Base-by-base conservation (phyloP, 164 flowering plant species). In the Aristolochia californica region DNA sequence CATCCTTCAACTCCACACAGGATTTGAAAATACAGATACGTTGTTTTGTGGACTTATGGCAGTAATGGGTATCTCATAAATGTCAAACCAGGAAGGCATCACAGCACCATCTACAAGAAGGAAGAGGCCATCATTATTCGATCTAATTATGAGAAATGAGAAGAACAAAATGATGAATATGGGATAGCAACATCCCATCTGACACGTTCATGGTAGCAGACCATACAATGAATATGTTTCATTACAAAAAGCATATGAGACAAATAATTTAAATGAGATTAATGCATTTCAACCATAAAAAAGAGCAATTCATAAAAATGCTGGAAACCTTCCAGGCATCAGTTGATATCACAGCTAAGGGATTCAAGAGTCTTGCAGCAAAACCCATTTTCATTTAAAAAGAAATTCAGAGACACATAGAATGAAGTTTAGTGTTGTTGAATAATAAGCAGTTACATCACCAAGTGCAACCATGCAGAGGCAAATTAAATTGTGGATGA, bases 51-150 rank as follows among this genome's bases (percentile, higher is more conserved):
- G 27, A 52, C n/a, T 24, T 75, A 88, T 91, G 62, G 86, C 82
- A 44, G 91, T 75, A 20, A 93, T 70, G 12, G 98, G 98, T 65
- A 88, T 81, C 81, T 93, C 95, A 45, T 71, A 81, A 57, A 88
- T 76, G 76, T 93, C 97, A 78, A 88, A 93, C 98, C 98, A 93
- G 8, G 98, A 93, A 68, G 94, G 95, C 97, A 93, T 93, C 48
- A 80, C 75, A 60, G 77, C 64, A 61, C 95, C 98, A 81, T 78
- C 98, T 91, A 60, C 72, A 85, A 61, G 55, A 24, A 62, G 60
- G 68, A 72, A 34, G 23, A 30, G 62, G 53, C 44, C 38, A 55
- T 50, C 17, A 57, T 24, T 21, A 27, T 16, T n/a, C 43, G 22
- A 54, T 1, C 5, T n/a, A n/a, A 38, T 4, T 16, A 34, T 5